phyloP scores from a whole-genome alignment of 306 rosid genomes.

The Spatholobus suberectus region DNA sequence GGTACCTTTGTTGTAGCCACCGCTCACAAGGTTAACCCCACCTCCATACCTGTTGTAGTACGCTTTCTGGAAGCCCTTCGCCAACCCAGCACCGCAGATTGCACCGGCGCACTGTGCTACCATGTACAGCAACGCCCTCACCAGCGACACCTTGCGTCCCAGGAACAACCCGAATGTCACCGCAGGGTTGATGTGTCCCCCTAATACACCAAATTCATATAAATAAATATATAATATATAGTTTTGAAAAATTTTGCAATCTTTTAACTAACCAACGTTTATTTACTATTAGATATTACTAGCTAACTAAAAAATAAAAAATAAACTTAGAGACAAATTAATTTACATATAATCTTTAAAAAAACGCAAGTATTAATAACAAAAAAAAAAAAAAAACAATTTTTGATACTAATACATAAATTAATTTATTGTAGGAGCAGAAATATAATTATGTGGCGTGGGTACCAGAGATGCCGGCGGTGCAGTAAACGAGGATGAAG shows the following conservation, averaged over 20 bases:
- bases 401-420: no score
- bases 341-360: no score
- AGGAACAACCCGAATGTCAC: conserved; percentile 87
- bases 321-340: no score
- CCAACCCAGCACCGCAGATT: conserved; percentile 77
- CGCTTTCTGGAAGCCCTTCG: conserved; percentile 75
- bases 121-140: conserved; percentile 77
- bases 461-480: conserved; percentile 96
- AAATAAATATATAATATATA: no score
- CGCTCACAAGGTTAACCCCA: conserved; percentile 59
- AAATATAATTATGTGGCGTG: no score
- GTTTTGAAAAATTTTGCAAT: no score
- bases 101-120: conserved; percentile 82
- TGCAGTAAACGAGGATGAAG: conserved; percentile 97
- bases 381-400: no score
- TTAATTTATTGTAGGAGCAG: no score
- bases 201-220: conserved; percentile 29
- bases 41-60: conserved; percentile 59
- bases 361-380: no score
- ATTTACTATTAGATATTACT: no score
- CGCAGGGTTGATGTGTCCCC: conserved; percentile 95
- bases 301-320: no score
- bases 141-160: conserved; percentile 76
- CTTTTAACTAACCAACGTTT: no score
- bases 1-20: conserved; percentile 74